A percentile compares a stretch with the other conserved stretches of the same genome.
phyloP scores from a whole-genome alignment of 2,329 filamentous ascomycete species.

The Trichoderma cornu-damae region DNA sequence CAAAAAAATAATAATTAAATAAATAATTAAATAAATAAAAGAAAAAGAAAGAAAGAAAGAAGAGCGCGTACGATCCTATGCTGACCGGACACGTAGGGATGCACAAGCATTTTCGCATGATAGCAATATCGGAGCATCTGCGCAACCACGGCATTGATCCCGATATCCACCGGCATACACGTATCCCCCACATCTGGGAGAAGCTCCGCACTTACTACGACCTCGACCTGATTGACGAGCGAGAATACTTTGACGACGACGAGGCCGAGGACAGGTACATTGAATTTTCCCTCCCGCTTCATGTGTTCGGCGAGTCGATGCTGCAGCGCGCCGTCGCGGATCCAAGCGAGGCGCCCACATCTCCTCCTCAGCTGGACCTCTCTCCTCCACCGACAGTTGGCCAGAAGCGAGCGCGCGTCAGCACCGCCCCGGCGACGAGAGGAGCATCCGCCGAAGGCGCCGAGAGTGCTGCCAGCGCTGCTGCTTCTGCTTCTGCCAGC shows the following conservation, averaged over 20 bases:
- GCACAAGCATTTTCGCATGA: conserved; percentile 91
- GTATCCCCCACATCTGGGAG: conserved; percentile 85
- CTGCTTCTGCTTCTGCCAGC: conserved; percentile 36
- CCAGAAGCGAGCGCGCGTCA: conserved; percentile 45
- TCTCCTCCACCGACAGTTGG: conserved; percentile 26
- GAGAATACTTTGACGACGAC: conserved; percentile 63
- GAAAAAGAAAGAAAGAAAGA: too few relatives aligned
- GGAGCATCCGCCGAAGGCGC: conserved; percentile 46
- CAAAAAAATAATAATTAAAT: too few relatives aligned
- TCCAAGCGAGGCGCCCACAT: conserved; percentile 44
- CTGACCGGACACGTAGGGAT: conserved; percentile 49
- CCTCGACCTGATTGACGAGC: conserved; percentile 77
- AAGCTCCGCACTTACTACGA: conserved; percentile 83
- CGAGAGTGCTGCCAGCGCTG: conserved; percentile 38
- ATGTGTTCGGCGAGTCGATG: conserved; percentile 44
- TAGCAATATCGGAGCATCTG: conserved; percentile 75
- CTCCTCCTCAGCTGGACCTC: conserved; percentile 43
- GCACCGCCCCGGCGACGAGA: conserved; percentile 33
- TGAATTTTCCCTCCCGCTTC: conserved; percentile 57
- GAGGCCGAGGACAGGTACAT: conserved; percentile 56
- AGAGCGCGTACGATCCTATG: neutral
- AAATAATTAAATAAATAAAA: too few relatives aligned
- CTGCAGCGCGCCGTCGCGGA: conserved; percentile 42
- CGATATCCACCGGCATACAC: conserved; percentile 68
- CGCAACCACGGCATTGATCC: conserved; percentile 75